Evolutionary conservation across 495 filamentous ascomycete genomes (phyloP).

Genomic region (Baudoinia panamericana): DNA sequence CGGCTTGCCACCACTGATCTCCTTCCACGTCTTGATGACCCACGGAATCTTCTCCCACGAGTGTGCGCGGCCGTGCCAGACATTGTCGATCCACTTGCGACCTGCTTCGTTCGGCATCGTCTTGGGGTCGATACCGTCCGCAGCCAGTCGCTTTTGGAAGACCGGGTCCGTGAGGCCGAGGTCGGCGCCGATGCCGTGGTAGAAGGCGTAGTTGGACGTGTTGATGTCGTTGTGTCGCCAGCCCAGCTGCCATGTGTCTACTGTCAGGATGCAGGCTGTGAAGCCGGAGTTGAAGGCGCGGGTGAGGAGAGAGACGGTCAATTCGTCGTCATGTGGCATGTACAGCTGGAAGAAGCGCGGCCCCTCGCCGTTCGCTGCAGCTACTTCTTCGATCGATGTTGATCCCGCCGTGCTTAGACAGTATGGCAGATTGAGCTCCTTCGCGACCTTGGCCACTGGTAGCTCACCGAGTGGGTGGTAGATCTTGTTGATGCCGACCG

Average conservation of each 20-base stretch:
- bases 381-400: constrained; percentile 47
- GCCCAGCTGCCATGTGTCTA: constrained; percentile 52
- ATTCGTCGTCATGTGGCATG: constrained; percentile 49
- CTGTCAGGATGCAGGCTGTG: constrained; percentile 46
- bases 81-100: constrained; percentile 50
- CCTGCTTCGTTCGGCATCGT: constrained; percentile 38
- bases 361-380: constrained; percentile 38
- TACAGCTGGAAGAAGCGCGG: constrained; percentile 54
- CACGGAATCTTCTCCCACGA: constrained; percentile 46
- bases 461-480: constrained; percentile 46
- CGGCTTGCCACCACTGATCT: constrained; percentile 39
- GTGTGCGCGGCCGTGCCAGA: constrained; percentile 51
- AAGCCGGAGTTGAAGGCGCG: constrained; percentile 45
- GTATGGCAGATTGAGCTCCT: constrained; percentile 43
- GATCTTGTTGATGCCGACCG: constrained; percentile 54
- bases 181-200: constrained; percentile 42
- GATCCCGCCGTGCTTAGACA: constrained; percentile 43
- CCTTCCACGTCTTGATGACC: constrained; percentile 29
- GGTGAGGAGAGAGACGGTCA: constrained; percentile 41
- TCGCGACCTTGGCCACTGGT: constrained; percentile 45
- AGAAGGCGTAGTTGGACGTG: constrained; percentile 51
- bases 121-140: constrained; percentile 40
- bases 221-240: constrained; percentile 52
- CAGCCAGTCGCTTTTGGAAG: constrained; percentile 39
- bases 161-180: constrained; percentile 47